Conservation (phyloP, 2,329 filamentous ascomycete species). For the Fusarium cicatricum region DNA sequence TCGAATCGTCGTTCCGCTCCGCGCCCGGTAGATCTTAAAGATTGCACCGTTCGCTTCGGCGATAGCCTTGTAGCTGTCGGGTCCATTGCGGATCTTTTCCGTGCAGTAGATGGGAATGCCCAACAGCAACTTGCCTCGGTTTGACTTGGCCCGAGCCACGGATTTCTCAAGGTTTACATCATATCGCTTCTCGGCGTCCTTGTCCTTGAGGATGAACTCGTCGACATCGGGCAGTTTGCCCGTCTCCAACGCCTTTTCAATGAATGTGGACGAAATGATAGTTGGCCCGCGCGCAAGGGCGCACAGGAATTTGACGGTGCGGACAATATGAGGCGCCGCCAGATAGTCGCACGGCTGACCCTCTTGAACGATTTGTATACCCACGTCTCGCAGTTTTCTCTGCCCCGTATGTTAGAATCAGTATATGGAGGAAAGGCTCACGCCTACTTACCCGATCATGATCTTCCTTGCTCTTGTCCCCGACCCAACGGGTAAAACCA, state of each 20-base stretch:
- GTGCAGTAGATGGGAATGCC: constrained; percentile 87
- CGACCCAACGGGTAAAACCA: constrained; percentile 83
- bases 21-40: constrained; percentile 79
- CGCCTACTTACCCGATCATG: constrained; percentile 74
- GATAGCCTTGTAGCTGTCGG: constrained; percentile 85
- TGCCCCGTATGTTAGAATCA: constrained; percentile 49
- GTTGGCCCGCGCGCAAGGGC: constrained; percentile 83
- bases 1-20: constrained; percentile 72
- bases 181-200: constrained; percentile 75
- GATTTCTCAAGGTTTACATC: constrained; percentile 74
- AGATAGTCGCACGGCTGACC: constrained; percentile 82
- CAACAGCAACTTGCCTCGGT: constrained; percentile 78
- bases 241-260: constrained; percentile 77
- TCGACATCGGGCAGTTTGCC: constrained; percentile 70
- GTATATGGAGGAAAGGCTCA: constrained; percentile 4
- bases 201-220: constrained; percentile 75
- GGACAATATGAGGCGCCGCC: constrained; percentile 84
- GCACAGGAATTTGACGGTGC: constrained; percentile 92
- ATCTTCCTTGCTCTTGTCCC: constrained; percentile 76
- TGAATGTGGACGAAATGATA: constrained; percentile 79
- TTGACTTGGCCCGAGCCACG: constrained; percentile 74
- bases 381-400: constrained; percentile 83
- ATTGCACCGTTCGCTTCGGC: constrained; percentile 88
- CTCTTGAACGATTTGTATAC: constrained; percentile 82
- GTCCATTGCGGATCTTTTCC: constrained; percentile 78